Conservation (phyloP, 495 filamentous ascomycete genomes). For the Acidomyces sp. region DNA sequence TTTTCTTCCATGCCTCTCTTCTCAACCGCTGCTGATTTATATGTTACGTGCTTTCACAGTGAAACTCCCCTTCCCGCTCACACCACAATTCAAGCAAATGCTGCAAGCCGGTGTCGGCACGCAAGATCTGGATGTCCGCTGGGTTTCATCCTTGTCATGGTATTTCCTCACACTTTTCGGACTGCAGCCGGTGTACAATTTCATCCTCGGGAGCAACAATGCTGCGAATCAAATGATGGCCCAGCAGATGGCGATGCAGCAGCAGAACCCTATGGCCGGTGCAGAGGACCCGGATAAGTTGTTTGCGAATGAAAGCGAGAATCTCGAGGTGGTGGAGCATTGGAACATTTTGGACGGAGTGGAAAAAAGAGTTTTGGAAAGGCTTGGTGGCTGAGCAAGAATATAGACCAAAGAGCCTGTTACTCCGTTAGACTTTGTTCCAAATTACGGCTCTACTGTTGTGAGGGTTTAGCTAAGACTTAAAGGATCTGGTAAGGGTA, state of each 20-base stretch:
- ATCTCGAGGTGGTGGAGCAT: conserved; percentile 86
- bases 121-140: conserved; percentile 87
- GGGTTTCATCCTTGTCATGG: conserved; percentile 97
- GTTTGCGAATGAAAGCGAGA: conserved; percentile 82
- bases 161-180: conserved; percentile 97
- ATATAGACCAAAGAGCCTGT: conserved; percentile 1
- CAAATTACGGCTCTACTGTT: too few species aligned
- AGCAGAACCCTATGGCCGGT: conserved; percentile 66
- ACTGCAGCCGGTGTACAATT: conserved; percentile 93
- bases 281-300: conserved; percentile 93
- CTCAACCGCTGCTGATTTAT: not conserved
- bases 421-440: too few species aligned
- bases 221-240: conserved; percentile 89
- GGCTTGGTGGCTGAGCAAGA: not conserved
- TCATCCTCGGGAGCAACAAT: conserved; percentile 89
- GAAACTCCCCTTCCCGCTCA: conserved; percentile 96
- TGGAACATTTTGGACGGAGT: conserved; percentile 78
- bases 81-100: conserved; percentile 98
- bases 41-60: conserved; percentile 38
- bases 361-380: conserved; percentile 61
- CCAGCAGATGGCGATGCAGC: conserved; percentile 72
- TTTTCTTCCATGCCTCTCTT: not conserved
- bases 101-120: conserved; percentile 92
- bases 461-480: too few species aligned
- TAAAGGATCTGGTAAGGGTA: too few species aligned